phyloP scores from a whole-genome alignment of 345 rosid species.

The Moricandia arvensis region DNA sequence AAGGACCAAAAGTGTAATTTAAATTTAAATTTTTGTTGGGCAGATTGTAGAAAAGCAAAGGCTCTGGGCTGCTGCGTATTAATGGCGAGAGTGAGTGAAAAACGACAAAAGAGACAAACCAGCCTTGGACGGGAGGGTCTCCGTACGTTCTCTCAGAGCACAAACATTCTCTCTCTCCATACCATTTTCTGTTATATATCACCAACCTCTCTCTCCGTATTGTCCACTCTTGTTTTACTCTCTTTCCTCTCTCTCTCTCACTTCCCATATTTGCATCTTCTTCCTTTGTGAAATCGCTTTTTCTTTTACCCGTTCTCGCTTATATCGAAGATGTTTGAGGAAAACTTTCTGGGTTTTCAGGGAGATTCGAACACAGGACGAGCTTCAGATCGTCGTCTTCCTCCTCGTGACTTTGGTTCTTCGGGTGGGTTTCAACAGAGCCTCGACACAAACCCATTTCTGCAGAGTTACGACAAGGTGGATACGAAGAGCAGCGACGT shows the following conservation, averaged over 20 bases:
- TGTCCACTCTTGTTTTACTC: neutral
- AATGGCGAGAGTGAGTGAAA: constrained; percentile 21
- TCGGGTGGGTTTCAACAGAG: constrained; percentile 25
- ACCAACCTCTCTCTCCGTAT: constrained; percentile 17
- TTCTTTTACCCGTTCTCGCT: neutral
- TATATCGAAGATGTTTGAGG: constrained; percentile 34
- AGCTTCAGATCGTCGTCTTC: constrained; percentile 29
- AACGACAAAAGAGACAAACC: constrained; percentile 27
- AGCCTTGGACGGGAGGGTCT: constrained; percentile 18
- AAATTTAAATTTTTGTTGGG: neutral
- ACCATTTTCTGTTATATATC: constrained; percentile 6
- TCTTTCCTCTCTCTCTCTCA: neutral
- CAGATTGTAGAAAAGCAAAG: neutral
- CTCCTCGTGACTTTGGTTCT: neutral
- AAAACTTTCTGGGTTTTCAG: constrained; percentile 34
- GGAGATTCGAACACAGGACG: constrained; percentile 28
- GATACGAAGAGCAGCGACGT: constrained; percentile 17
- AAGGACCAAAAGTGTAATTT: too few relatives aligned
- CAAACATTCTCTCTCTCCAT: constrained; percentile 9
- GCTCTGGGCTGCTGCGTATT: neutral
- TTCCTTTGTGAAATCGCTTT: neutral
- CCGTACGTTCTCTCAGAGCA: constrained; percentile 7
- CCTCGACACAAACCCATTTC: constrained; percentile 25
- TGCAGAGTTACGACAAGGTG: constrained; percentile 15
- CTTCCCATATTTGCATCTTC: neutral